phyloP scores from a whole-genome alignment of 495 filamentous ascomycete species.

The Bryoglossum gracile region DNA sequence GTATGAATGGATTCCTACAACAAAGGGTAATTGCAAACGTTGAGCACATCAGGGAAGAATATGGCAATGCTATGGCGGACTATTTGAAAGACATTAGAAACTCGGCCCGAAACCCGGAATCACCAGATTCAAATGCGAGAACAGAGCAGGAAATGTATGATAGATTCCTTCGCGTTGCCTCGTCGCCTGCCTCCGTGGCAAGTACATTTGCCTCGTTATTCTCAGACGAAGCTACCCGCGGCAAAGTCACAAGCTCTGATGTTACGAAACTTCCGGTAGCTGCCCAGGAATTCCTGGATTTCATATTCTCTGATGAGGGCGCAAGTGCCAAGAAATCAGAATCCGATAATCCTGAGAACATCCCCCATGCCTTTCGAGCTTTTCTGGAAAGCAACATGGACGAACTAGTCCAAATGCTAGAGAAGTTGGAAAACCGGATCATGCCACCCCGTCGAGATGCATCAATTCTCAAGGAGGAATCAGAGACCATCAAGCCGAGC shows the following conservation, averaged over 20 bases:
- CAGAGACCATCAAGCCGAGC: neutral
- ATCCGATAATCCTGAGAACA: no score
- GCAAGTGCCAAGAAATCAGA: neutral
- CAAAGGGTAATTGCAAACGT: neutral
- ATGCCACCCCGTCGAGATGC: no score
- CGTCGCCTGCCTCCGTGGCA: neutral
- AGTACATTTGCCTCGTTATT: neutral
- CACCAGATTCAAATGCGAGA: neutral
- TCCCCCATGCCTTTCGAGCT: no score
- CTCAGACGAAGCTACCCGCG: neutral
- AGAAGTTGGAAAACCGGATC: no score
- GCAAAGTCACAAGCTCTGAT: no score
- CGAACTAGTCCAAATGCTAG: no score
- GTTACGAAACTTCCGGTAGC: no score
- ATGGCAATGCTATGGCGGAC: no score
- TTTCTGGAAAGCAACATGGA: no score
- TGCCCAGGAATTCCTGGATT: no score
- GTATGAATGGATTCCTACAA: neutral
- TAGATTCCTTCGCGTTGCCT: no score
- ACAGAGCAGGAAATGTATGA: conserved; percentile 24
- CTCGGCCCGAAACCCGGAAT: neutral
- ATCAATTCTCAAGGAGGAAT: neutral
- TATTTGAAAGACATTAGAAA: neutral
- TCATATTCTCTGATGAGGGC: neutral
- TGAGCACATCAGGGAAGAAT: neutral